Percentiles rank a stretch among this genome's conserved stretches.
These are phyloP conservation scores for Capsicum chinense DNA, from an alignment of 257 asterid species.

Conservation along the genomic window DNA sequence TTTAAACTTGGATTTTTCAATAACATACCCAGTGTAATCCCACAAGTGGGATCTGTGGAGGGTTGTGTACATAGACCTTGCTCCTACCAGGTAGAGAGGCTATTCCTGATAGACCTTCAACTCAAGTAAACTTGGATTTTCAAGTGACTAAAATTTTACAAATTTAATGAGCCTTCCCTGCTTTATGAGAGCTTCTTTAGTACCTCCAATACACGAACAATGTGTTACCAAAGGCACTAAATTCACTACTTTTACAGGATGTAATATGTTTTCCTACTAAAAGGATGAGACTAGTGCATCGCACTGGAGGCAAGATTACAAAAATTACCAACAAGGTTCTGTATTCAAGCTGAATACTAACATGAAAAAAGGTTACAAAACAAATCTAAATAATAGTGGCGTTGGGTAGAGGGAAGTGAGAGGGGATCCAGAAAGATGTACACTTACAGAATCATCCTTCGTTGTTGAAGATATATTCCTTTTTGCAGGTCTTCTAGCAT, in stretches of 20 bases:
- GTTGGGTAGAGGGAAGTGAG: not conserved
- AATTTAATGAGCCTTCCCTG: not conserved
- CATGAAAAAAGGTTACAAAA: not conserved
- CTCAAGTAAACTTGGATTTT: not conserved
- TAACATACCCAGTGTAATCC: too few relatives aligned
- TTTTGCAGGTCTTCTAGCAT: constrained; percentile 27
- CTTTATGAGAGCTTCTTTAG: not conserved
- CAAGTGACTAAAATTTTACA: not conserved
- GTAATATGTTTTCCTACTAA: constrained; percentile 11
- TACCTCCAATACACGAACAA: not conserved
- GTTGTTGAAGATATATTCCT: constrained; percentile 16
- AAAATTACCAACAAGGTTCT: constrained; percentile 2
- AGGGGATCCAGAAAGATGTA: not conserved
- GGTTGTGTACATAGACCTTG: too few relatives aligned
- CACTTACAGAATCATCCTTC: constrained; percentile 29
- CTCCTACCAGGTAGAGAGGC: too few relatives aligned
- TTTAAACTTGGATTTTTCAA: not conserved
- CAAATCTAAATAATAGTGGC: not conserved
- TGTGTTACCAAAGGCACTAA: not conserved
- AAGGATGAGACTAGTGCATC: constrained; percentile 11
- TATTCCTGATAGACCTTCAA: too few relatives aligned
- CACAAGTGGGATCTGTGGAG: too few relatives aligned
- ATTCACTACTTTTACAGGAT: constrained; percentile 25
- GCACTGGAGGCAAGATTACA: not conserved
- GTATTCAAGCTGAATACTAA: not conserved